phyloP scores from a whole-genome alignment of 495 filamentous ascomycete genomes.

The Daldinia concentrica region DNA sequence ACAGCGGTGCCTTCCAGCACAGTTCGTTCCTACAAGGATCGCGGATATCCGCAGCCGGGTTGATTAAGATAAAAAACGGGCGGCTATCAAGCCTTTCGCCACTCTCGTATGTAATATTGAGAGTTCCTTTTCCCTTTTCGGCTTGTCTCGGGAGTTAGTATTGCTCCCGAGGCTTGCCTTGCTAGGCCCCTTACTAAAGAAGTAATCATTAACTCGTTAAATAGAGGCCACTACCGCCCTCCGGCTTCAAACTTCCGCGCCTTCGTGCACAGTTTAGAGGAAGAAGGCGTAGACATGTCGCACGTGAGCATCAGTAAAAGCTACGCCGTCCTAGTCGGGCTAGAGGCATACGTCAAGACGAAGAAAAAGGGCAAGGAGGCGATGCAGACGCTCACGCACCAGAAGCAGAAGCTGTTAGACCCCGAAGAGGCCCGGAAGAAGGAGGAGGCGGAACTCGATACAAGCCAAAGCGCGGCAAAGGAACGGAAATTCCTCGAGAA shows the following conservation, averaged over 20 bases:
- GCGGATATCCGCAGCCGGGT: slow-evolving; percentile 81
- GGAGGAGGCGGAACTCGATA: slow-evolving; percentile 57
- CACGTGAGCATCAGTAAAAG: slow-evolving; percentile 79
- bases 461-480: slow-evolving; percentile 60
- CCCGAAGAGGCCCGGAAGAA: slow-evolving; percentile 54
- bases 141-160: background rate
- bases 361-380: slow-evolving; percentile 66
- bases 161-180: background rate
- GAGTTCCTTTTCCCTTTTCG: background rate
- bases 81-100: slow-evolving; percentile 66
- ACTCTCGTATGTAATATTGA: slow-evolving; percentile 52
- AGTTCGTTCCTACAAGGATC: slow-evolving; percentile 85
- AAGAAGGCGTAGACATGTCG: slow-evolving; percentile 80
- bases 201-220: background rate
- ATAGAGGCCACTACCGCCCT: slow-evolving; percentile 82
- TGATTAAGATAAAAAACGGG: slow-evolving; percentile 86
- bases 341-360: slow-evolving; percentile 77
- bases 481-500: slow-evolving; percentile 55
- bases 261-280: slow-evolving; percentile 76
- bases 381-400: slow-evolving; percentile 47
- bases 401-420: slow-evolving; percentile 52
- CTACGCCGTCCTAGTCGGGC: slow-evolving; percentile 82
- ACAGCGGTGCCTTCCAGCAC: slow-evolving; percentile 88
- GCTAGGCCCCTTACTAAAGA: background rate
- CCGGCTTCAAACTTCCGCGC: slow-evolving; percentile 80